Percentiles rank a stretch among this genome's conserved stretches.
These are phyloP conservation scores for Durio zibethinus DNA, from an alignment of 345 rosid species.

Conservation along the genomic window DNA sequence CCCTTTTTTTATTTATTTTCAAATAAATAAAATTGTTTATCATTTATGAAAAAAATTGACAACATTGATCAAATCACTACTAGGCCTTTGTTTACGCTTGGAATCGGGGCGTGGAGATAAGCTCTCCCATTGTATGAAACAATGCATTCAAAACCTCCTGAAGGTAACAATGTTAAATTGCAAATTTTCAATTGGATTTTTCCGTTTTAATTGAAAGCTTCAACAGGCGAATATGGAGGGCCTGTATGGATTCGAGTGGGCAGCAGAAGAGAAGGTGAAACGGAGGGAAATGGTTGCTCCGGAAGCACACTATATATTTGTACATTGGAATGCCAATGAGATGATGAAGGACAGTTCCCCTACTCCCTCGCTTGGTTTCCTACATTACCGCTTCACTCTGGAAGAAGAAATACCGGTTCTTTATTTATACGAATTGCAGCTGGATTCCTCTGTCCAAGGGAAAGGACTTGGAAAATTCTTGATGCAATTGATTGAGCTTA, in stretches of 20 bases:
- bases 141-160: conserved; percentile 53
- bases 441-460: conserved; percentile 62
- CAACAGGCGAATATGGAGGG: conserved; percentile 74
- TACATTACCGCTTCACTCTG: conserved; percentile 69
- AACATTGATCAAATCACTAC: conserved; percentile 7
- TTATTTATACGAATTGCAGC: conserved; percentile 84
- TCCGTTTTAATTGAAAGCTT: conserved; percentile 5
- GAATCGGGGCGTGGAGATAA: conserved; percentile 67
- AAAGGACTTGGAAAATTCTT: conserved; percentile 78
- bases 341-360: conserved; percentile 5
- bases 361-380: conserved; percentile 57
- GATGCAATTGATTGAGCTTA: conserved; percentile 78
- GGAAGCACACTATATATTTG: conserved; percentile 68
- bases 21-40: not conserved
- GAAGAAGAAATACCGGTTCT: conserved; percentile 86
- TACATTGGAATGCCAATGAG: conserved; percentile 27
- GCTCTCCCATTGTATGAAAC: conserved; percentile 53
- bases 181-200: not conserved
- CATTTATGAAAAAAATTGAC: not conserved
- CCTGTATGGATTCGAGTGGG: conserved; percentile 67
- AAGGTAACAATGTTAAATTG: conserved; percentile 34
- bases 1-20: not conserved
- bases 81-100: conserved; percentile 59
- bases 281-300: conserved; percentile 74
- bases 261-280: conserved; percentile 69